Conservation (phyloP, 129 eudicot species). For the Saposhnikovia divaricata region DNA sequence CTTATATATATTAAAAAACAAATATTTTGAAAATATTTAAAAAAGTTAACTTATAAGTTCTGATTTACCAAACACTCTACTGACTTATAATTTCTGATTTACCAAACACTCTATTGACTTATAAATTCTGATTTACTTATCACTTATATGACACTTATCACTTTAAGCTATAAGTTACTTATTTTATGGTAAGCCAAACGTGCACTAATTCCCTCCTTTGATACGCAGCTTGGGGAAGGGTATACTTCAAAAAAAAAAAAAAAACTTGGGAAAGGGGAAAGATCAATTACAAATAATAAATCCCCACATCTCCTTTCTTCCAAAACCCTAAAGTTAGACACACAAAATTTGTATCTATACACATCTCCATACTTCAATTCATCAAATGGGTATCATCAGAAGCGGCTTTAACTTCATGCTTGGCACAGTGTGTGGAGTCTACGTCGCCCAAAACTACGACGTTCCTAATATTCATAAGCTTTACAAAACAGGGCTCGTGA, state of each 20-base stretch:
- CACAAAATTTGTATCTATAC: background rate
- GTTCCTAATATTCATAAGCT: conserved; percentile 37
- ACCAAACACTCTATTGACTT: too few species aligned
- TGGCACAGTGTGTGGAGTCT: conserved; percentile 48
- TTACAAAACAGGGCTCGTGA: conserved; percentile 21
- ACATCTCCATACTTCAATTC: background rate
- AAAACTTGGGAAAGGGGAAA: conserved; percentile 33
- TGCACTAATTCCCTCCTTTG: conserved; percentile 14
- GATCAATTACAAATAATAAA: background rate
- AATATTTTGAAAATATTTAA: too few species aligned
- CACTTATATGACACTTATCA: too few species aligned
- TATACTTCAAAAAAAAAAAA: background rate
- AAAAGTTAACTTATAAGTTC: too few species aligned
- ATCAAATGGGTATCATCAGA: conserved; percentile 34
- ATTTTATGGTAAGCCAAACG: too few species aligned
- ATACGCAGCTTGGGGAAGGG: conserved; percentile 32
- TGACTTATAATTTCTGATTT: too few species aligned
- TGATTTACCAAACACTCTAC: too few species aligned
- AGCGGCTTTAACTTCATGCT: conserved; percentile 33
- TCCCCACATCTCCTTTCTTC: background rate
- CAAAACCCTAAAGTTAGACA: background rate
- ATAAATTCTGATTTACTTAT: too few species aligned
- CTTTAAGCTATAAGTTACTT: too few species aligned
- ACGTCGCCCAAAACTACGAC: conserved; percentile 47
- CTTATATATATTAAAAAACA: too few species aligned